These are phyloP conservation scores for Copromyces sp. DNA, from an alignment of 495 filamentous ascomycete species.

Conservation along the genomic window DNA sequence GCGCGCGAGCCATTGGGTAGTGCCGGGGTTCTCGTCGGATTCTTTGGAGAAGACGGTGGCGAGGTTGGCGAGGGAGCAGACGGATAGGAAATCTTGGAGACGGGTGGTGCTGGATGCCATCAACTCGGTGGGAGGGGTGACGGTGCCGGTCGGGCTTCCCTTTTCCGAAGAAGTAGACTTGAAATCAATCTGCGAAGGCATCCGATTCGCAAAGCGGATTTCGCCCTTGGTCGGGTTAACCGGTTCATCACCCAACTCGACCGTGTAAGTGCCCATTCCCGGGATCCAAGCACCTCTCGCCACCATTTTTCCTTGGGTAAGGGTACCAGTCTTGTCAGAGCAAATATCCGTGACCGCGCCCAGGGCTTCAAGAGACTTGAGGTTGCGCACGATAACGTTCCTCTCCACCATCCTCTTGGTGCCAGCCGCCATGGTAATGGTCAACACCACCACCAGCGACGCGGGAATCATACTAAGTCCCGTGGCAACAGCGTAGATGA, in stretches of 20 bases:
- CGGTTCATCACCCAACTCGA: slow-evolving; percentile 44
- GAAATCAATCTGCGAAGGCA: slow-evolving; percentile 20
- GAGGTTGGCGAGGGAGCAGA: slow-evolving; percentile 26
- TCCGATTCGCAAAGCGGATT: slow-evolving; percentile 12
- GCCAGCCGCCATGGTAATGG: slow-evolving; percentile 69
- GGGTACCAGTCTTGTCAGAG: slow-evolving; percentile 77
- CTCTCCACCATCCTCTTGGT: slow-evolving; percentile 66
- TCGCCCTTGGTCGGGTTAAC: slow-evolving; percentile 23
- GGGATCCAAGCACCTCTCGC: slow-evolving; percentile 74
- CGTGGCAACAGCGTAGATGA: slow-evolving; percentile 70
- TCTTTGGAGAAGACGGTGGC: slow-evolving; percentile 36
- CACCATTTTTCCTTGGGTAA: slow-evolving; percentile 68
- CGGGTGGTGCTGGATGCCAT: slow-evolving; percentile 10
- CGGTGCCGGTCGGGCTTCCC: neutral
- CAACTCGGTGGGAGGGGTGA: slow-evolving; percentile 7
- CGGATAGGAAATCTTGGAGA: slow-evolving; percentile 23
- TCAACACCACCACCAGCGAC: slow-evolving; percentile 57
- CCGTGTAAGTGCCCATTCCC: slow-evolving; percentile 44
- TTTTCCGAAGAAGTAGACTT: slow-evolving; percentile 2
- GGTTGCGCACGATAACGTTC: slow-evolving; percentile 65
- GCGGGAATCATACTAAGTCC: slow-evolving; percentile 64
- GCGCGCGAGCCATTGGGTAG: slow-evolving; percentile 49
- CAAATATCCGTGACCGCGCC: slow-evolving; percentile 82
- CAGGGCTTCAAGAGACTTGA: slow-evolving; percentile 69
- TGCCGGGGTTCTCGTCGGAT: slow-evolving; percentile 8